Evolutionary conservation across 441 rosid species (phyloP).

Genomic region (Daphne laureola): DNA sequence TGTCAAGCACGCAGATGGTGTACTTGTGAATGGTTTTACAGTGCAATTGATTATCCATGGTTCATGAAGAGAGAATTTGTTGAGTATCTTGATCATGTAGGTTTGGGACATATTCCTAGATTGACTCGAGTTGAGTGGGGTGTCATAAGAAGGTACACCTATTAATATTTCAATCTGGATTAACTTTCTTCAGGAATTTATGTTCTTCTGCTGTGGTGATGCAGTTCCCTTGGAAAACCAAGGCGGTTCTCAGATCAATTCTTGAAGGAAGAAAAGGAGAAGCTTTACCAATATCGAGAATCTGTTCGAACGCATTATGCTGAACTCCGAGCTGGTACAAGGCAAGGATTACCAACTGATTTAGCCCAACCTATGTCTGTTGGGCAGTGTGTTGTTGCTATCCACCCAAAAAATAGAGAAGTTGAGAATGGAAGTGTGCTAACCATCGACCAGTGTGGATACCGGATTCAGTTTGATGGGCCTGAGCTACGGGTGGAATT

Average conservation of each 20-base stretch:
- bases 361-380: slow-evolving; percentile 59
- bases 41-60: slow-evolving; percentile 77
- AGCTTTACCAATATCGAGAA: slow-evolving; percentile 51
- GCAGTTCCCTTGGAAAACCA: slow-evolving; percentile 72
- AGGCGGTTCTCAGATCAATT: slow-evolving; percentile 57
- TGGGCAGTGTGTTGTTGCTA: slow-evolving; percentile 53
- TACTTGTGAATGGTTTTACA: slow-evolving; percentile 62
- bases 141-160: slow-evolving; percentile 53
- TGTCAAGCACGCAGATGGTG: slow-evolving; percentile 49
- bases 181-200: slow-evolving; percentile 8
- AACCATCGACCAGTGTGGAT: slow-evolving; percentile 49
- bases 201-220: slow-evolving; percentile 16
- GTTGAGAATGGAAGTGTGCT: slow-evolving; percentile 62
- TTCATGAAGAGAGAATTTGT: slow-evolving; percentile 65
- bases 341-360: slow-evolving; percentile 73
- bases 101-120: slow-evolving; percentile 69
- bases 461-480: slow-evolving; percentile 51
- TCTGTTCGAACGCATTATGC: slow-evolving; percentile 57
- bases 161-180: slow-evolving; percentile 13
- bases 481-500: slow-evolving; percentile 60
- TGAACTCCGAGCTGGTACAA: slow-evolving; percentile 44
- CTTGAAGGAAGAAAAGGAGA: slow-evolving; percentile 61
- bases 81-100: slow-evolving; percentile 68
- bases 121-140: slow-evolving; percentile 75
- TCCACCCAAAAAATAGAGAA: slow-evolving; percentile 56